A percentile compares a stretch with the other conserved stretches of the same genome.
phyloP scores from a whole-genome alignment of 345 rosid species.

The Pseudoturritis turrita region DNA sequence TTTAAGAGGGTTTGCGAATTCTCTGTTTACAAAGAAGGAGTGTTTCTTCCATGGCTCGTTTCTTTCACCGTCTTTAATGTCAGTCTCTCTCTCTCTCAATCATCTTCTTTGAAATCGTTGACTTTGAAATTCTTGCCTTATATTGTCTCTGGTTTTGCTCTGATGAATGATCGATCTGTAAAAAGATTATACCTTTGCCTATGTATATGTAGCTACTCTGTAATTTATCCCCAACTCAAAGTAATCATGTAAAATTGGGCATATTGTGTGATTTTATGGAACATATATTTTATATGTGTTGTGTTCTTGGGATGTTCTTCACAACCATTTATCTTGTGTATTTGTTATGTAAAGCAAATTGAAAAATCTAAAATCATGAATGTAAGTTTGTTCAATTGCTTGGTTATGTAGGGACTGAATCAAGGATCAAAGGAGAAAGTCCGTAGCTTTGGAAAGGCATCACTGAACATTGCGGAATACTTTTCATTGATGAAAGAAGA shows the following conservation, averaged over 20 bases:
- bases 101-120: background rate
- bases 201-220: background rate
- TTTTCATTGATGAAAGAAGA: slow-evolving; percentile 53
- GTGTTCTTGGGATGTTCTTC: background rate
- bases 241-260: slow-evolving; percentile 1
- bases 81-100: slow-evolving; percentile 19
- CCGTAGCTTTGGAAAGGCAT: slow-evolving; percentile 50
- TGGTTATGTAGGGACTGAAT: slow-evolving; percentile 36
- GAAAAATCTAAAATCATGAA: too few relatives aligned
- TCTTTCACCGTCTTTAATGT: slow-evolving; percentile 49
- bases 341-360: background rate
- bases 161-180: background rate
- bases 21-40: slow-evolving; percentile 43
- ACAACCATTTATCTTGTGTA: background rate
- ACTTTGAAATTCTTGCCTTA: background rate
- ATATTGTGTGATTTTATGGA: background rate
- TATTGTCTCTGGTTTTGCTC: background rate
- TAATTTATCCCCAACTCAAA: background rate
- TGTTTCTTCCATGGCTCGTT: slow-evolving; percentile 47
- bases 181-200: slow-evolving; percentile 1
- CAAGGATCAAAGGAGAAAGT: slow-evolving; percentile 54
- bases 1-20: slow-evolving; percentile 43
- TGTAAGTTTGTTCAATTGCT: too few relatives aligned
- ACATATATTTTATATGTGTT: background rate
- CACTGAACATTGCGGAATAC: slow-evolving; percentile 58